These are phyloP conservation scores for Ustanciosporium gigantosporum DNA, from an alignment of 1,284 basidiomycete species.

Conservation along the genomic window DNA sequence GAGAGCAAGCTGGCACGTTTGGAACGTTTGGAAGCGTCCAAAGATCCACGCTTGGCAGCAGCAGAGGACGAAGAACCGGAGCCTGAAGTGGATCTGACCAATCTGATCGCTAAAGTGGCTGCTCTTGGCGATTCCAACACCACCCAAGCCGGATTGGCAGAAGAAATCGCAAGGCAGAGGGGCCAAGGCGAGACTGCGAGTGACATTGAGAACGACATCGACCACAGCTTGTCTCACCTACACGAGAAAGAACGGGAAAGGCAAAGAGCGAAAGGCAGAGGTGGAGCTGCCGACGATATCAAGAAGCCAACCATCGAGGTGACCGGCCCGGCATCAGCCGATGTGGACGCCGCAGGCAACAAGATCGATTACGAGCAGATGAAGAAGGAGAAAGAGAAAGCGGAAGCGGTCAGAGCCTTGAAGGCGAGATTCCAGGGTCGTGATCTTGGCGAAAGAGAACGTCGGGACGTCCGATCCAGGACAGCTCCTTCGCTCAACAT, in stretches of 20 bases:
- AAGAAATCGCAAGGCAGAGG: slow-evolving; percentile 17
- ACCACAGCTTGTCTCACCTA: slow-evolving; percentile 43
- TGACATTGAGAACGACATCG: slow-evolving; percentile 49
- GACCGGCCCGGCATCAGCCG: too few species aligned
- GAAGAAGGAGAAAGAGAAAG: slow-evolving; percentile 45
- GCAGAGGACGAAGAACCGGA: slow-evolving; percentile 47
- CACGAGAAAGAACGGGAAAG: slow-evolving; percentile 35
- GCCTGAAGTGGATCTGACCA: slow-evolving; percentile 54
- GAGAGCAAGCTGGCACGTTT: slow-evolving; percentile 47
- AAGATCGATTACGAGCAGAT: slow-evolving; percentile 32
- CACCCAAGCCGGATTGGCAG: slow-evolving; percentile 24
- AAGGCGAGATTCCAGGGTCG: slow-evolving; percentile 41
- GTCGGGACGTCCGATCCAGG: slow-evolving; percentile 4
- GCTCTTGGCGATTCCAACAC: slow-evolving; percentile 31
- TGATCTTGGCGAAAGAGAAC: slow-evolving; percentile 24
- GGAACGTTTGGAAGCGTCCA: slow-evolving; percentile 36
- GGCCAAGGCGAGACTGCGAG: slow-evolving; percentile 33
- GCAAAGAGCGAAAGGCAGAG: slow-evolving; percentile 26
- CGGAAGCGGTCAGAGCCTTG: slow-evolving; percentile 46
- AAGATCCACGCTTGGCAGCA: slow-evolving; percentile 16
- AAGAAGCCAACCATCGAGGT: slow-evolving; percentile 2
- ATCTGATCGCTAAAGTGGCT: slow-evolving; percentile 42
- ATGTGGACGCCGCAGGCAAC: slow-evolving; percentile 22
- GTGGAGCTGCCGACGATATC: slow-evolving; percentile 1
- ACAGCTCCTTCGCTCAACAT: slow-evolving; percentile 24